These are phyloP conservation scores for Anthracocystis panici-leucophaei DNA, from an alignment of 1,284 basidiomycete species.

Conservation along the genomic window DNA sequence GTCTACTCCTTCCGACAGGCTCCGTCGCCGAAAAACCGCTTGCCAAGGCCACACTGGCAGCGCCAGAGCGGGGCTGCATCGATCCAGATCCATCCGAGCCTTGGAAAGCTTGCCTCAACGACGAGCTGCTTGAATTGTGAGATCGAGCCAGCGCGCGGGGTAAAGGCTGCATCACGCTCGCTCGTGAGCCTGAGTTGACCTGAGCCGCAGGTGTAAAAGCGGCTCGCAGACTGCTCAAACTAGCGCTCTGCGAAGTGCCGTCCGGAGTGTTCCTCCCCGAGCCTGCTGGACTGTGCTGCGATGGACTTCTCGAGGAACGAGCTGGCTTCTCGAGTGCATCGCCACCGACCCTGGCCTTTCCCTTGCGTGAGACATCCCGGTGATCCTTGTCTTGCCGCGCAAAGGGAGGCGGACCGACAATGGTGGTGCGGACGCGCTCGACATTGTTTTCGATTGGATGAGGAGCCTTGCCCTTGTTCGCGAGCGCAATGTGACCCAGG, in stretches of 20 bases:
- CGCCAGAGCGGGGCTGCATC: constrained; percentile 21
- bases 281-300: constrained; percentile 23
- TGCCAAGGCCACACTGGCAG: neutral
- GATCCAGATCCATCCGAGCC: constrained; percentile 18
- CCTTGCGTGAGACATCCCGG: constrained; percentile 11
- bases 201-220: constrained; percentile 40
- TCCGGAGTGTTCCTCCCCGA: constrained; percentile 44
- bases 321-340: constrained; percentile 6
- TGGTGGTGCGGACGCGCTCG: constrained; percentile 61
- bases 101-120: constrained; percentile 33
- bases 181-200: constrained; percentile 21
- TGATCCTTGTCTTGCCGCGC: constrained; percentile 1
- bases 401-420: constrained; percentile 62
- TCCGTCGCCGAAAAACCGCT: constrained; percentile 6
- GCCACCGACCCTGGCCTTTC: constrained; percentile 20
- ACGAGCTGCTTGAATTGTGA: constrained; percentile 42
- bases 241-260: constrained; percentile 25
- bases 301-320: constrained; percentile 15
- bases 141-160: constrained; percentile 31
- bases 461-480: constrained; percentile 55
- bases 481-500: constrained; percentile 53
- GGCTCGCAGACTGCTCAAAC: constrained; percentile 22
- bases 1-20: constrained; percentile 10
- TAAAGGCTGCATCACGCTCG: constrained; percentile 44
- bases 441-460: constrained; percentile 59